Percentiles rank a stretch among this genome's conserved stretches.
These are phyloP conservation scores for Xylaria sp. DNA, from an alignment of 2,329 filamentous ascomycete species.

Conservation along the genomic window DNA sequence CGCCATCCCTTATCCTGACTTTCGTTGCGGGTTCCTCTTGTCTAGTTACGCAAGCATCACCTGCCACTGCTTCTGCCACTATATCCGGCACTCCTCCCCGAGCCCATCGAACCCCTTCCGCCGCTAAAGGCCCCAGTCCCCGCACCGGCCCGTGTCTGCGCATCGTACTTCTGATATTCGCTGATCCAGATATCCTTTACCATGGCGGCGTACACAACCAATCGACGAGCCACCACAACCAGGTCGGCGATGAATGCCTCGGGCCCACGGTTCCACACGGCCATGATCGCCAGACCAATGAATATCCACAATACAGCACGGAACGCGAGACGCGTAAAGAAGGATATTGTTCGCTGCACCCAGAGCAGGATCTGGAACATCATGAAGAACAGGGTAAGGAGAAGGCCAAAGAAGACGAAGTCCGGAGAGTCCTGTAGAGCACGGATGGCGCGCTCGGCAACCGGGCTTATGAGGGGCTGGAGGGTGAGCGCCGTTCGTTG, in stretches of 20 bases:
- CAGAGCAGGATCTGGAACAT: conserved; percentile 75
- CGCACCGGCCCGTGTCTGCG: conserved; percentile 51
- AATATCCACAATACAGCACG: conserved; percentile 71
- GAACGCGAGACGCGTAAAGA: conserved; percentile 76
- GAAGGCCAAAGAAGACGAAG: conserved; percentile 57
- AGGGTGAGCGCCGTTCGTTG: conserved; percentile 44
- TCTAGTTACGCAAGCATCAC: conserved; percentile 6
- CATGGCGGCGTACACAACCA: conserved; percentile 59
- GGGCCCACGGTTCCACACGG: conserved; percentile 72
- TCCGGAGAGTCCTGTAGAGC: conserved; percentile 55
- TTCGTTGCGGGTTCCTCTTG: conserved; percentile 14
- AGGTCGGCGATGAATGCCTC: conserved; percentile 71
- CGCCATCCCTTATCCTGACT: conserved; percentile 12
- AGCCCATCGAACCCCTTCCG: conserved; percentile 31
- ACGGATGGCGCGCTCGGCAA: conserved; percentile 54
- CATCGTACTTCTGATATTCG: conserved; percentile 68
- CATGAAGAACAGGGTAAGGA: conserved; percentile 66
- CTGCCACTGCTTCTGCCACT: conserved; percentile 24
- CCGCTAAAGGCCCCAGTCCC: conserved; percentile 33
- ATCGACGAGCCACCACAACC: conserved; percentile 54
- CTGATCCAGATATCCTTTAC: conserved; percentile 65
- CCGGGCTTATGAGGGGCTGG: conserved; percentile 56
- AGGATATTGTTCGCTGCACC: conserved; percentile 77
- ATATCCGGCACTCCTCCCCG: conserved; percentile 34
- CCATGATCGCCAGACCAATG: conserved; percentile 63